Percentiles rank a stretch among this genome's conserved stretches.
These are phyloP conservation scores for Podaxis rugospora DNA, from an alignment of 768 basidiomycete species.

Conservation along the genomic window DNA sequence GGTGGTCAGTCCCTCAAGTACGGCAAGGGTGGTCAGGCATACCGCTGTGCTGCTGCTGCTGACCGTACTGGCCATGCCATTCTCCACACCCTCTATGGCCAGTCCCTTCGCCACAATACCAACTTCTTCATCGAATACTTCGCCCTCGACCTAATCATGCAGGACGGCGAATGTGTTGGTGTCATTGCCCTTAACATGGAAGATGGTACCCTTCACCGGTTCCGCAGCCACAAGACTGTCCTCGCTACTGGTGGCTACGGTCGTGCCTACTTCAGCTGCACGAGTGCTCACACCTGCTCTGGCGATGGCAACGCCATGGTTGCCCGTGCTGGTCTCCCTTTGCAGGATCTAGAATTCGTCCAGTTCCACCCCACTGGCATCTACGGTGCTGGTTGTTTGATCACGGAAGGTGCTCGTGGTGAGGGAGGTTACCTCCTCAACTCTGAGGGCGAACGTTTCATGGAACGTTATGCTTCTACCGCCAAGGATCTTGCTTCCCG, in stretches of 20 bases:
- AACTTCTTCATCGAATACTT: conserved; percentile 99
- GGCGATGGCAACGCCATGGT: conserved; percentile 99
- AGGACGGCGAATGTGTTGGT: conserved; percentile 98
- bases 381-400: conserved; percentile 98
- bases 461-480: conserved; percentile 99
- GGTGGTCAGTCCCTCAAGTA: conserved; percentile 96
- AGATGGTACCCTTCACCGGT: conserved; percentile 97
- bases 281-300: conserved; percentile 97
- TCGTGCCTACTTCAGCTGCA: conserved; percentile 97
- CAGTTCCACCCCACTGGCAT: conserved; percentile 99
- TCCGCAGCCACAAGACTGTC: conserved; percentile 97
- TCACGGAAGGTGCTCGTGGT: conserved; percentile 98
- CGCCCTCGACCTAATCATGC: conserved; percentile 98
- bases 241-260: conserved; percentile 98
- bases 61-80: conserved; percentile 99
- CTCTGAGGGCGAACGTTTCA: conserved; percentile 98
- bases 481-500: conserved; percentile 99
- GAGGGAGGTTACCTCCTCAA: conserved; percentile 99
- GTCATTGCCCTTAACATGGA: conserved; percentile 99
- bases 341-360: conserved; percentile 98
- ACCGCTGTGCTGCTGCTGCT: conserved; percentile 97
- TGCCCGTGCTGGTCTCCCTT: conserved; percentile 88
- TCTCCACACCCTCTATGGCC: conserved; percentile 97
- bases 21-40: conserved; percentile 98
- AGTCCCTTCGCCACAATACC: conserved; percentile 97